Evolutionary conservation across 257 asterid genomes (phyloP), one percentile per base, ranked within the genome.

Genomic region (Nicotiana attenuata): DNA sequence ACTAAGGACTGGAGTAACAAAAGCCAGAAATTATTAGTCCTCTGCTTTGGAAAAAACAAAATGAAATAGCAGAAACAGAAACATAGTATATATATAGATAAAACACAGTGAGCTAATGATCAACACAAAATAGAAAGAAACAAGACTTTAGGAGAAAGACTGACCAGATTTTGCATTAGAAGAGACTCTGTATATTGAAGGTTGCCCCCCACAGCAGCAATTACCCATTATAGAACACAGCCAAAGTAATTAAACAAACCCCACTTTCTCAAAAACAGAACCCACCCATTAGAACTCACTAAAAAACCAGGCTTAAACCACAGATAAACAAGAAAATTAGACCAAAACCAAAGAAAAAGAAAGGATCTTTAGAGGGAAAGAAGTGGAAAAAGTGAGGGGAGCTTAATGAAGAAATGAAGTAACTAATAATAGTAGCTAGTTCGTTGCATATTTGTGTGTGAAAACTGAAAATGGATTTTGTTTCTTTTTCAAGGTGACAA

Each of bases 151-250:
- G 56, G 76, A 55, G 65, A 68, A 83, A 66, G 80, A 79, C 81
- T 76, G 33, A 92, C 98, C 97, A 77, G 94, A 85, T 87, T 94
- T 94, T 41, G 93, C 85, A 82, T 90, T 92, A 84, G 93, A 87
- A 24, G 92, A 89, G 3, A 91, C 91, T 81, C 90, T 90, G 90
- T 86, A 85, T 50, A 81, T 78, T 50, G 92, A 87, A 78, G 91
- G 88, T 28, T 84, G 87, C 86, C 91, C 82, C 55, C 85, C 82
- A 87, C 91, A 90, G 85, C 88, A 91, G 84, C 96, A 92, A 86
- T 94, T 94, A 31, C 95, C 98, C 97, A 94, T 94, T 76, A 35
- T 33, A 78, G 64, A 77, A 65, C 68, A 79, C 47, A 61, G n/a
- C 77, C 75, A 66, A 76, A 68, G 55, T 83, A 35, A 31, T 31